phyloP scores from a whole-genome alignment of 2,329 filamentous ascomycete genomes.

The Nemania abortiva region DNA sequence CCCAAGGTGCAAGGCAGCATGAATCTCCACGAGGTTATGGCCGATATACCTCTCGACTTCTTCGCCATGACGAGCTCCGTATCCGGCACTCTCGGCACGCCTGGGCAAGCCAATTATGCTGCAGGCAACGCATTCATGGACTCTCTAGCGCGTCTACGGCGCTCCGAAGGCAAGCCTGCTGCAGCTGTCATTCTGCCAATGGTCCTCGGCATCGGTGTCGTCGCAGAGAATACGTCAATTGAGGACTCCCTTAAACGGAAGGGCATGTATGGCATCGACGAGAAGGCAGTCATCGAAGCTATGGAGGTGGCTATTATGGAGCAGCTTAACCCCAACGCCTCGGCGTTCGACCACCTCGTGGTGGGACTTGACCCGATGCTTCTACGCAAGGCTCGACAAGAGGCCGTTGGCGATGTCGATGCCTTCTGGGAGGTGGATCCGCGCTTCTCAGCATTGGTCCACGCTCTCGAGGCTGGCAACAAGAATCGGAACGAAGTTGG shows the following conservation, averaged over 20 bases:
- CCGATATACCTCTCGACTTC: background rate
- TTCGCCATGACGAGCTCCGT: conserved; percentile 21
- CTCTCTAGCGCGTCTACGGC: conserved; percentile 37
- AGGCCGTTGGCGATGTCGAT: too few relatives aligned
- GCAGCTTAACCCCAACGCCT: too few relatives aligned
- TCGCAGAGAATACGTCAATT: conserved; percentile 44
- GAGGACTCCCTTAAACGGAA: conserved; percentile 26
- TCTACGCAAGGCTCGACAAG: too few relatives aligned
- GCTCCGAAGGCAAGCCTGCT: background rate
- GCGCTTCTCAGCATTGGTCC: too few relatives aligned
- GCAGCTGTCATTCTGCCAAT: conserved; percentile 19
- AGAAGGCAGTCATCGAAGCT: conserved; percentile 1
- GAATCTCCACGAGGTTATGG: background rate
- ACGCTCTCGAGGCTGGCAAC: too few relatives aligned
- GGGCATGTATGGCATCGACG: conserved; percentile 30
- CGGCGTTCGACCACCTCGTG: background rate
- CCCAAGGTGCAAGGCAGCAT: background rate
- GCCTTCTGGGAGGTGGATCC: too few relatives aligned
- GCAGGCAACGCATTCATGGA: conserved; percentile 51
- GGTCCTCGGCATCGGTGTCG: conserved; percentile 33
- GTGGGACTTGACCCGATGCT: too few relatives aligned
- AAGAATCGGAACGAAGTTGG: too few relatives aligned
- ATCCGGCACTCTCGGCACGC: conserved; percentile 42
- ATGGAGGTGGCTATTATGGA: background rate
- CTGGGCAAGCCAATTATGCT: conserved; percentile 49